These are phyloP conservation scores for Calophaca sinica DNA, from an alignment of 306 rosid species.

Conservation along the genomic window DNA sequence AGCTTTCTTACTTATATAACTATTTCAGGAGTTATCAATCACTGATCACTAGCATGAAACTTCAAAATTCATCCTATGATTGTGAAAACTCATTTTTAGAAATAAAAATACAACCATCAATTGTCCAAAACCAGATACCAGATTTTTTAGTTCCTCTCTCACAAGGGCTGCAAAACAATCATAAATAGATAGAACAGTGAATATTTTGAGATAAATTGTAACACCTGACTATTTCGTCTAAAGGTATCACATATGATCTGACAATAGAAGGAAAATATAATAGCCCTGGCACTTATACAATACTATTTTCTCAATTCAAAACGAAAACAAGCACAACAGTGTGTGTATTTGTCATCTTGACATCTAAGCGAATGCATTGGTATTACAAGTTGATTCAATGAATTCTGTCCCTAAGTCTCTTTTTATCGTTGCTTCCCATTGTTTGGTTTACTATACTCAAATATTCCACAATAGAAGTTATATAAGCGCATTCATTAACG, in stretches of 20 bases:
- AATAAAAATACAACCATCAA: not conserved
- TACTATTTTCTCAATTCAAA: not conserved
- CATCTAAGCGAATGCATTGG: not conserved
- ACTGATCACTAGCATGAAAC: not conserved
- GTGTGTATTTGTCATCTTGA: slow-evolving; percentile 8
- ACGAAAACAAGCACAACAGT: not conserved
- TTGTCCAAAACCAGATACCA: not conserved
- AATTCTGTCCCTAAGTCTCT: not conserved
- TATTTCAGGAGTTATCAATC: slow-evolving; percentile 10
- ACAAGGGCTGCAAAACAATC: not conserved
- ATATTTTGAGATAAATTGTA: not conserved
- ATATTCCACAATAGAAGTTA: slow-evolving; percentile 15
- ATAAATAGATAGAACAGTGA: not conserved
- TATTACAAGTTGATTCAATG: slow-evolving; percentile 14
- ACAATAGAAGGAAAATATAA: slow-evolving; percentile 20
- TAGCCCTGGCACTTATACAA: not conserved
- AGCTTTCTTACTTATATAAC: not conserved
- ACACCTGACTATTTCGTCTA: slow-evolving; percentile 2
- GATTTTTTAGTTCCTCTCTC: not conserved
- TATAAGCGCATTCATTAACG: not conserved
- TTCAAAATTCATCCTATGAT: slow-evolving; percentile 15
- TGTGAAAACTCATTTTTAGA: not conserved
- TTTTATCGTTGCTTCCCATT: not conserved
- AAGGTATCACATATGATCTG: slow-evolving; percentile 10
- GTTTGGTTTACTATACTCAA: not conserved